Percentiles rank a stretch among this genome's conserved stretches.
Conservation (phyloP, 2,329 filamentous ascomycete genomes). For the Fusarium sp. region DNA sequence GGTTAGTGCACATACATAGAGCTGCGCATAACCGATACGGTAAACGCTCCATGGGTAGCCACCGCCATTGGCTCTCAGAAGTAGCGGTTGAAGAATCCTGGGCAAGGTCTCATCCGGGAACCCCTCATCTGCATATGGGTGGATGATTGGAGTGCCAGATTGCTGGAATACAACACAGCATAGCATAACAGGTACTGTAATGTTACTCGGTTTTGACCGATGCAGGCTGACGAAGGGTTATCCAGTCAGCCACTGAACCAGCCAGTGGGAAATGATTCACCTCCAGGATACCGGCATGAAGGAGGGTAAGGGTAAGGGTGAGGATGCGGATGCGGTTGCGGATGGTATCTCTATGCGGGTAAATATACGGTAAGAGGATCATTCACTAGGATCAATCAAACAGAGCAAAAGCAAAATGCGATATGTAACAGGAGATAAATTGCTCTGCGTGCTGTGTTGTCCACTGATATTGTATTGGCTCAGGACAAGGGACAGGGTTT, state of each 20-base stretch:
- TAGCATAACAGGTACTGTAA: background rate
- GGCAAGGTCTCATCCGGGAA: constrained; percentile 40
- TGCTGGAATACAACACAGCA: constrained; percentile 31
- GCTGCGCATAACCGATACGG: constrained; percentile 34
- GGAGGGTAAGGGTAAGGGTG: background rate
- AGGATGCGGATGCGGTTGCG: background rate
- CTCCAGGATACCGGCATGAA: constrained; percentile 14
- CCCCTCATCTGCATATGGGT: constrained; percentile 33
- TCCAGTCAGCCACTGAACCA: constrained; percentile 44
- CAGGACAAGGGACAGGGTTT: background rate
- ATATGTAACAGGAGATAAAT: constrained; percentile 6
- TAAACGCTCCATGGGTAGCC: constrained; percentile 32
- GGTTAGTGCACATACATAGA: constrained; percentile 21
- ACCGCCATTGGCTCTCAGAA: constrained; percentile 22
- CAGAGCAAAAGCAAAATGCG: constrained; percentile 24
- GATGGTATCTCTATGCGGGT: constrained; percentile 14
- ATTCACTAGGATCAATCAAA: constrained; percentile 11
- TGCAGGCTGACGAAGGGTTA: constrained; percentile 35
- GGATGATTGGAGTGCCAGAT: constrained; percentile 32
- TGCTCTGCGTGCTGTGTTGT: background rate
- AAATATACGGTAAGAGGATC: constrained; percentile 4
- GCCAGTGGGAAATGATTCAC: constrained; percentile 31
- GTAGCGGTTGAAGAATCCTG: constrained; percentile 6
- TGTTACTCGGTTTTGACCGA: constrained; percentile 43
- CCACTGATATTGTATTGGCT: constrained; percentile 4